Base-by-base conservation (phyloP, 2,329 filamentous ascomycete genomes). In the Colletotrichum kahawae region DNA sequence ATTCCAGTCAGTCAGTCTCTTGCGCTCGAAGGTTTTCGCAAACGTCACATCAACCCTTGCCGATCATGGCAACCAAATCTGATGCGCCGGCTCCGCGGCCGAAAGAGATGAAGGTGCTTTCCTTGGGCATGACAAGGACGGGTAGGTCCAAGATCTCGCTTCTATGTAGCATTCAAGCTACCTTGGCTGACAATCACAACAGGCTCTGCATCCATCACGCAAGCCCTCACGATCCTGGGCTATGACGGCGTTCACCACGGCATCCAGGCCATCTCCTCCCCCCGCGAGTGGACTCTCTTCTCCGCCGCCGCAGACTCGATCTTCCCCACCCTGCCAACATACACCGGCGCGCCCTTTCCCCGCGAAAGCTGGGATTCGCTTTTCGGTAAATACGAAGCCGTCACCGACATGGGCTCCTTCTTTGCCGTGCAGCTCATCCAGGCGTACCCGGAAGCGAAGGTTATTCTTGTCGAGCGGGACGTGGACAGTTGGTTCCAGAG, bases 381-480 rank as follows among this genome's bases (percentile, higher is more conserved):
- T 0, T 80, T 80, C 24, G 78, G 78, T 1, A 54, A 73, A 10
- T 82, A 74, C 64, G 83, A 84, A 57, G 83, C 78, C 0, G 76
- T 70, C 4, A 84, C 83, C 0, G 83, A 85, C 57, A 64, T 82
- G 10, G 90, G 91, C 29, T 90, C 92, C 59, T 90, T 91, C 57
- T 95, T 95, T 79, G 91, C 91, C 68, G 89, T 92, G 82, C 93
- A 94, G 82, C 87, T 95, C 76, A 92, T 94, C 77, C 90, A 92
- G 80, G 91, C 92, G 18, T 95, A 94, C 81, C 93, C 93, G 2
- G 91, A 94, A 70, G 93, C 93, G 73, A 94, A 94, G 83, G 90
- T 94, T 69, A 88, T 95, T 64, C 85, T 95, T 77, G 80, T 82
- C 2, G 72, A 80, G 10, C 78, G 67, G n/a, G 67, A 63, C 29